phyloP scores from a whole-genome alignment of 2,329 filamentous ascomycete genomes.

The Penicillium sp. region DNA sequence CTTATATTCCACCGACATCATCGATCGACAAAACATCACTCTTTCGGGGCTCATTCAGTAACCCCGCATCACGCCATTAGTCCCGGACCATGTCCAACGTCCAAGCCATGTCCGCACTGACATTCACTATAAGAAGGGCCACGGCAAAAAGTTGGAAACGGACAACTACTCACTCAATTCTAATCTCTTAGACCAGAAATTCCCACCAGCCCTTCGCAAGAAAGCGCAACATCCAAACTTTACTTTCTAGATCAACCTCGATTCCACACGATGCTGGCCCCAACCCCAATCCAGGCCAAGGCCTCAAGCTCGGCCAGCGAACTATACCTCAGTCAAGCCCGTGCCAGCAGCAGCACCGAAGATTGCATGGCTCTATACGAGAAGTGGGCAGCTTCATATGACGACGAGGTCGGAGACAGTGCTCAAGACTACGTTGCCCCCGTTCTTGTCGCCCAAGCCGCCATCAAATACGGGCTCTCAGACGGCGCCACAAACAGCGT shows the following conservation, averaged over 20 bases:
- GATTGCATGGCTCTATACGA: constrained; percentile 46
- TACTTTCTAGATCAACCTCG: background rate
- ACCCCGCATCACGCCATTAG: constrained; percentile 21
- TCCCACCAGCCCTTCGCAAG: background rate
- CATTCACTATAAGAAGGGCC: constrained; percentile 11
- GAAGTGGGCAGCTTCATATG: constrained; percentile 48
- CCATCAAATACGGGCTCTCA: constrained; percentile 21
- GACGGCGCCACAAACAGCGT: constrained; percentile 20
- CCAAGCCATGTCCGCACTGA: background rate
- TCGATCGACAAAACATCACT: constrained; percentile 13
- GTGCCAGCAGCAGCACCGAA: constrained; percentile 33
- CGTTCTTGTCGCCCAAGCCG: constrained; percentile 37
- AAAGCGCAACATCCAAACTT: background rate
- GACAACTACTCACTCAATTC: background rate
- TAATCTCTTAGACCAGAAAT: background rate
- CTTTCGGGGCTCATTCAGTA: constrained; percentile 5
- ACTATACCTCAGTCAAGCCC: constrained; percentile 38
- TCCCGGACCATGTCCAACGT: background rate
- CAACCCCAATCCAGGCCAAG: background rate
- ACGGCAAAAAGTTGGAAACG: background rate
- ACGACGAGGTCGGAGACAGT: constrained; percentile 40
- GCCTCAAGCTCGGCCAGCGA: constrained; percentile 12
- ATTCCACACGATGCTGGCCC: constrained; percentile 4
- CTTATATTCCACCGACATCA: constrained; percentile 19
- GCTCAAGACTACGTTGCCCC: constrained; percentile 45